Evolutionary conservation across 2,329 filamentous ascomycete genomes (phyloP).

Genomic region (Colletotrichum sp.): DNA sequence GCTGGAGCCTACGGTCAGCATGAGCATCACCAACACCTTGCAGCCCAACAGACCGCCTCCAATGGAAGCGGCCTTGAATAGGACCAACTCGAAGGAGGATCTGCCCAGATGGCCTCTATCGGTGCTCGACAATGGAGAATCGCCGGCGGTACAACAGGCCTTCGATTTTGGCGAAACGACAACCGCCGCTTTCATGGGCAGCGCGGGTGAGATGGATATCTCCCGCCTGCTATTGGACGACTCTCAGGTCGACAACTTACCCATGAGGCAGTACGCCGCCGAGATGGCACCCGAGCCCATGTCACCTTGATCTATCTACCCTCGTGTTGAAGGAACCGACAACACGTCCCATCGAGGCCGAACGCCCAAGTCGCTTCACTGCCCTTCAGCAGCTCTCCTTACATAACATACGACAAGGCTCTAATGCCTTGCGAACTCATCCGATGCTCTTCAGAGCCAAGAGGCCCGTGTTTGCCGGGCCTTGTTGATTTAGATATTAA

Average conservation of each 20-base stretch:
- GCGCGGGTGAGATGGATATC: slow-evolving; percentile 65
- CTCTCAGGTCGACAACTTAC: slow-evolving; percentile 33
- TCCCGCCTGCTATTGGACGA: slow-evolving; percentile 65
- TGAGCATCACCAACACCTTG: slow-evolving; percentile 52
- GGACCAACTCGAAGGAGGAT: slow-evolving; percentile 52
- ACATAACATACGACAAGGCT: neutral
- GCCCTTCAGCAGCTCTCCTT: neutral
- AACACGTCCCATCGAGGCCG: neutral
- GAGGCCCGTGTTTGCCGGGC: neutral
- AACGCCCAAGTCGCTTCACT: neutral
- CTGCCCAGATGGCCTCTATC: slow-evolving; percentile 47
- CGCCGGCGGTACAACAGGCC: slow-evolving; percentile 27
- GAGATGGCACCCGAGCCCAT: slow-evolving; percentile 24
- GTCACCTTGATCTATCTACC: neutral
- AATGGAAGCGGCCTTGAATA: slow-evolving; percentile 44
- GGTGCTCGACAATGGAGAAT: slow-evolving; percentile 33
- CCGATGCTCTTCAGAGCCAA: neutral
- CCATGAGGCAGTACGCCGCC: slow-evolving; percentile 27
- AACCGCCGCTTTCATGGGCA: slow-evolving; percentile 43
- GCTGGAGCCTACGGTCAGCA: slow-evolving; percentile 58
- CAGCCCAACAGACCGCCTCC: slow-evolving; percentile 41
- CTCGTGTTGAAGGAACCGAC: neutral
- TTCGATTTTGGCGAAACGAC: slow-evolving; percentile 52
- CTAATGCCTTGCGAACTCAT: neutral
- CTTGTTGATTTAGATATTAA: slow-evolving; percentile 1